Evolutionary conservation across 306 rosid genomes (phyloP).

Genomic region (Malus orientalis): DNA sequence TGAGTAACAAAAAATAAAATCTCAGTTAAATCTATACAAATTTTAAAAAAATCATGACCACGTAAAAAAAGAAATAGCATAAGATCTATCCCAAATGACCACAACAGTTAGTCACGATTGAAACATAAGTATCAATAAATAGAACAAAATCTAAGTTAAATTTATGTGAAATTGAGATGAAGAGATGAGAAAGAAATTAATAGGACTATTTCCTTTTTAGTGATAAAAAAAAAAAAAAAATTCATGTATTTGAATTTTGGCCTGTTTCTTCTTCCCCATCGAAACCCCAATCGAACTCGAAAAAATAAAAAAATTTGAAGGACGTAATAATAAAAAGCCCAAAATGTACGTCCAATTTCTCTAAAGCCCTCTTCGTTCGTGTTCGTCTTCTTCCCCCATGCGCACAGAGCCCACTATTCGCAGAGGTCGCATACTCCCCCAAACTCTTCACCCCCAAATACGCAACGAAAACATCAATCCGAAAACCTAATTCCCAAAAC

Average conservation of each 20-base stretch:
- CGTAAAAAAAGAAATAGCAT: too few species aligned
- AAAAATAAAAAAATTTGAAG: not conserved
- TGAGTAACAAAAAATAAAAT: too few species aligned
- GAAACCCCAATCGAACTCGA: not conserved
- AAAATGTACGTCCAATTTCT: slow-evolving; percentile 49
- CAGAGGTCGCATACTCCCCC: slow-evolving; percentile 67
- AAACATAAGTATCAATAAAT: too few species aligned
- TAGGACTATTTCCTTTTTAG: not conserved
- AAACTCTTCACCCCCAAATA: slow-evolving; percentile 1
- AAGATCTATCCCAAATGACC: rapidly evolving
- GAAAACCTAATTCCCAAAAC: not conserved
- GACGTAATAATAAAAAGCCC: slow-evolving; percentile 51
- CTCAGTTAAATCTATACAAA: too few species aligned
- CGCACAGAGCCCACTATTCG: slow-evolving; percentile 76
- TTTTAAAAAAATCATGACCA: too few species aligned
- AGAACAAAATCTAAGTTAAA: too few species aligned
- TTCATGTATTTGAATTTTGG: not conserved
- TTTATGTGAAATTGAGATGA: too few species aligned
- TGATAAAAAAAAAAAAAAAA: not conserved
- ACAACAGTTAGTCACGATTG: too few species aligned
- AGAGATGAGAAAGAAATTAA: not conserved
- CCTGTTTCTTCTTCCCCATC: not conserved
- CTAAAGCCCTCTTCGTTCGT: slow-evolving; percentile 45
- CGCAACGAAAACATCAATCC: not conserved
- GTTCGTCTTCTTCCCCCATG: slow-evolving; percentile 59